A percentile compares a stretch with the other conserved stretches of the same genome.
phyloP scores from a whole-genome alignment of 345 rosid genomes.

The Abelmoschus esculentus region DNA sequence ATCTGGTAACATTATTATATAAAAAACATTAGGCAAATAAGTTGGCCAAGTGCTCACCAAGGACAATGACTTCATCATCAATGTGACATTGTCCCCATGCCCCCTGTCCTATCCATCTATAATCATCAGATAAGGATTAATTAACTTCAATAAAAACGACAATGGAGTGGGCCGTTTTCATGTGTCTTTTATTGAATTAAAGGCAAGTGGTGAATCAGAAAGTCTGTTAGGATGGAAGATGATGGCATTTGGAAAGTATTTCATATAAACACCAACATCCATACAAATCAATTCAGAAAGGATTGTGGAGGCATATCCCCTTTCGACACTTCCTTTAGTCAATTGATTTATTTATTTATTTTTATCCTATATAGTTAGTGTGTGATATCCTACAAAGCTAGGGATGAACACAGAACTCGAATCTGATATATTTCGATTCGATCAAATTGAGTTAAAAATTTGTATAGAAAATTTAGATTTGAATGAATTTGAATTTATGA shows the following conservation, averaged over 20 bases:
- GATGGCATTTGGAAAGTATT: neutral
- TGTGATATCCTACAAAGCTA: constrained; percentile 3
- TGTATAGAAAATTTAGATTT: too few species aligned
- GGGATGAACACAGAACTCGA: too few species aligned
- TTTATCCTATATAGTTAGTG: neutral
- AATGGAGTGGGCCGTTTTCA: neutral
- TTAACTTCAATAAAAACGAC: neutral
- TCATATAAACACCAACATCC: neutral
- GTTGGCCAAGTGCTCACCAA: neutral
- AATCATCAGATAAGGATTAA: neutral
- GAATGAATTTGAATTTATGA: too few species aligned
- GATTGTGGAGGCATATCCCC: neutral
- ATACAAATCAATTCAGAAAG: neutral
- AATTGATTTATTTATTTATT: neutral
- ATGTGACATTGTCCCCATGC: neutral
- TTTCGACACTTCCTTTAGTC: neutral
- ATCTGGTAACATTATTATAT: neutral
- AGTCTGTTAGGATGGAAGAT: neutral
- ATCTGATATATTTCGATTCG: too few species aligned
- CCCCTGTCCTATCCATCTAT: neutral
- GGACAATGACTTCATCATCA: neutral
- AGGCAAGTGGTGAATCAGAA: neutral
- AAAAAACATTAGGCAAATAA: neutral
- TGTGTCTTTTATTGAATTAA: neutral
- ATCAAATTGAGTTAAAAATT: too few species aligned